These are phyloP conservation scores for Hirschfeldia incana DNA, from an alignment of 345 rosid genomes.

Conservation along the genomic window DNA sequence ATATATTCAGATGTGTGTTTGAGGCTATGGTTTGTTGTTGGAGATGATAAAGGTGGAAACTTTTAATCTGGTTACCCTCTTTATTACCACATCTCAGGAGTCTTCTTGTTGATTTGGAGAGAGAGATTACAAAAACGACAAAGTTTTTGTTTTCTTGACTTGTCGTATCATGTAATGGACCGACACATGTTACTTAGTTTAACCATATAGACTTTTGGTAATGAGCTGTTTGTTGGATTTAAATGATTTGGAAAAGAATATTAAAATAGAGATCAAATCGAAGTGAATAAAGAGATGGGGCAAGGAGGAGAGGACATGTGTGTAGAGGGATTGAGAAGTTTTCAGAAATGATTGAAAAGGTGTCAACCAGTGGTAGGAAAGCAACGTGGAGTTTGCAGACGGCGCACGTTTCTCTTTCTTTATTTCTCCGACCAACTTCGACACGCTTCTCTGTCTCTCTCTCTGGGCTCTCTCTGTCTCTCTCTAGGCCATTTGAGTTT, in stretches of 20 bases:
- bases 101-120: background rate
- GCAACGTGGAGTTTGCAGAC: background rate
- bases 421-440: background rate
- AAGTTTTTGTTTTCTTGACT: background rate
- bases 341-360: background rate
- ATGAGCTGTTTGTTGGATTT: background rate
- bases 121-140: background rate
- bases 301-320: background rate
- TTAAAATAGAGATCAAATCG: too few relatives aligned
- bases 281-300: background rate
- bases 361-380: background rate
- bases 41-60: background rate
- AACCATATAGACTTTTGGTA: background rate
- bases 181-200: conserved; percentile 20
- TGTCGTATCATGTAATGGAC: background rate
- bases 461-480: background rate
- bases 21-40: conserved; percentile 4
- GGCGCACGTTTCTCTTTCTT: background rate
- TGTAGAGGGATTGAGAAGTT: background rate
- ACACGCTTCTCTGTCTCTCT: background rate
- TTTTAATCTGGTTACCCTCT: background rate
- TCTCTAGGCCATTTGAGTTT: background rate
- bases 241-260: too few relatives aligned
- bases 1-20: background rate
- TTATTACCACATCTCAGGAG: background rate